A percentile compares a stretch with the other conserved stretches of the same genome.
These are phyloP conservation scores for Citeromyces nyonsensis DNA, from an alignment of 805 yeast genomes.

Conservation along the genomic window DNA sequence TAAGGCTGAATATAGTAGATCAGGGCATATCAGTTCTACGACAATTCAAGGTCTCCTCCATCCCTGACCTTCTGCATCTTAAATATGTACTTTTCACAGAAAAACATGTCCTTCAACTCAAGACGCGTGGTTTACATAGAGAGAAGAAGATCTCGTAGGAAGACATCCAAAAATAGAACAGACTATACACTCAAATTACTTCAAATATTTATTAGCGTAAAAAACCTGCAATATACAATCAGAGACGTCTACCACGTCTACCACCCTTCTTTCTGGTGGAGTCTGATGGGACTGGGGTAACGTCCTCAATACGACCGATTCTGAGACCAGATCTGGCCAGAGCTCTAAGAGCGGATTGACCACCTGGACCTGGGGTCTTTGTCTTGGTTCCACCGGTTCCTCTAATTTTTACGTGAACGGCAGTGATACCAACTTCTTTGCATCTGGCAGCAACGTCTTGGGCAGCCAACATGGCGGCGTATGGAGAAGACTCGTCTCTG, in stretches of 20 bases:
- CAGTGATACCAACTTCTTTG: slow-evolving; percentile 99
- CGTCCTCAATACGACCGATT: slow-evolving; percentile 99
- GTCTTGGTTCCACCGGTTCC: slow-evolving; percentile 99
- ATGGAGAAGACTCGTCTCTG: slow-evolving; percentile 99
- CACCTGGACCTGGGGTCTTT: slow-evolving; percentile 99
- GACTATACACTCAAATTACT: too few relatives aligned
- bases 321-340: slow-evolving; percentile 99
- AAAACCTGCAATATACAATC: slow-evolving; percentile 6
- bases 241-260: slow-evolving; percentile 99
- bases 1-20: too few relatives aligned
- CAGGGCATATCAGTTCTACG: too few relatives aligned
- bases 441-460: slow-evolving; percentile 98
- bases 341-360: slow-evolving; percentile 98
- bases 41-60: too few relatives aligned
- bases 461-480: slow-evolving; percentile 99
- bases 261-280: slow-evolving; percentile 99
- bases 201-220: too few relatives aligned
- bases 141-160: too few relatives aligned
- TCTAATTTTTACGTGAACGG: slow-evolving; percentile 98
- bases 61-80: too few relatives aligned
- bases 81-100: too few relatives aligned
- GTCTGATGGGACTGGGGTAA: slow-evolving; percentile 99
- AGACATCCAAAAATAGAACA: too few relatives aligned
- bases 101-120: too few relatives aligned
- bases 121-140: too few relatives aligned